phyloP scores from a whole-genome alignment of 1,284 basidiomycete genomes.

The Trametes pubescens region DNA sequence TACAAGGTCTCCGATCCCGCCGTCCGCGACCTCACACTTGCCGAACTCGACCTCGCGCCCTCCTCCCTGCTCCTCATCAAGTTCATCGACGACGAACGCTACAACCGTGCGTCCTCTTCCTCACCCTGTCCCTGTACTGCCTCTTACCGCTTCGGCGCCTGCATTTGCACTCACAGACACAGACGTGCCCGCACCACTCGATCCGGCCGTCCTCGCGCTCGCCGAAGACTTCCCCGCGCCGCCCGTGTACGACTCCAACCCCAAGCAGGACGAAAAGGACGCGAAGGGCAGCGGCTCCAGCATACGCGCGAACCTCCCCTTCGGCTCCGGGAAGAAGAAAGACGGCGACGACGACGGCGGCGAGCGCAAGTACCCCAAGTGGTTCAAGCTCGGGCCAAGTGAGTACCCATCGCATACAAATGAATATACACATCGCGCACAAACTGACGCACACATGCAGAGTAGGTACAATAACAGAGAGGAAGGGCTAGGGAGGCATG shows the following conservation, averaged over 20 bases:
- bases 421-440: too few species aligned
- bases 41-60: constrained; percentile 74
- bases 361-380: constrained; percentile 76
- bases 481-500: neutral
- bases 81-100: constrained; percentile 68
- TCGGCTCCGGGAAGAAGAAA: constrained; percentile 11
- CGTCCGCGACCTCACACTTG: constrained; percentile 65
- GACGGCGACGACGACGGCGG: constrained; percentile 36
- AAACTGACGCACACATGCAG: constrained; percentile 1
- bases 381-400: constrained; percentile 65
- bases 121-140: neutral
- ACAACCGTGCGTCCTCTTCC: constrained; percentile 65
- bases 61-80: constrained; percentile 49
- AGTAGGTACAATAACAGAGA: neutral
- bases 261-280: constrained; percentile 15
- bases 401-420: constrained; percentile 8
- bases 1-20: constrained; percentile 79
- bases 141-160: neutral
- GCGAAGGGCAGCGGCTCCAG: constrained; percentile 36
- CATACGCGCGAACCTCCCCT: constrained; percentile 21
- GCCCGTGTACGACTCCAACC: constrained; percentile 44
- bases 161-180: constrained; percentile 28
- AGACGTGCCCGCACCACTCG: constrained; percentile 69
- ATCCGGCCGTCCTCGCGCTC: constrained; percentile 58
- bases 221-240: constrained; percentile 71